These are phyloP conservation scores for Oxyria digyna DNA, from an alignment of 148 eudicot genomes.

Conservation along the genomic window DNA sequence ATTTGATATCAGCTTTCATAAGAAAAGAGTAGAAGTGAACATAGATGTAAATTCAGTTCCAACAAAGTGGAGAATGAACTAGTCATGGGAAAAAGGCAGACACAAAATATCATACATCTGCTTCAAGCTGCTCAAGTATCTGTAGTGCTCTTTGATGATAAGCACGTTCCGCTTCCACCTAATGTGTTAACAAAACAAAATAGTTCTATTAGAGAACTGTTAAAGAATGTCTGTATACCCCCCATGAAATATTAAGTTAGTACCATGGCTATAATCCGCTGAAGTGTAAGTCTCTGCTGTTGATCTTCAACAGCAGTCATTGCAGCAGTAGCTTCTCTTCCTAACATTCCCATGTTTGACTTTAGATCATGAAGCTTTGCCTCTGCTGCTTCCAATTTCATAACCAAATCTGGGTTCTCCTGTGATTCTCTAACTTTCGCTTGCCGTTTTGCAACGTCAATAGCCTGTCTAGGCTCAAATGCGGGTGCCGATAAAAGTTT, in stretches of 20 bases:
- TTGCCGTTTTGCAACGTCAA: slow-evolving; percentile 86
- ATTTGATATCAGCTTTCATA: not conserved
- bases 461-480: slow-evolving; percentile 76
- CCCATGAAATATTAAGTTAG: slow-evolving; percentile 1
- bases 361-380: slow-evolving; percentile 76
- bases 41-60: not conserved
- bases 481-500: slow-evolving; percentile 7
- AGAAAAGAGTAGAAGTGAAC: not conserved
- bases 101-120: slow-evolving; percentile 43
- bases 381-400: slow-evolving; percentile 82
- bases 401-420: slow-evolving; percentile 66
- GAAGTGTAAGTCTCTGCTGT: slow-evolving; percentile 89
- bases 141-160: slow-evolving; percentile 90
- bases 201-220: not conserved
- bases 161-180: slow-evolving; percentile 91
- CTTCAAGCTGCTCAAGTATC: slow-evolving; percentile 86
- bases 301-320: slow-evolving; percentile 99
- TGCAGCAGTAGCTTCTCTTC: slow-evolving; percentile 93
- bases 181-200: slow-evolving; percentile 9
- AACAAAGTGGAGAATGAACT: not conserved
- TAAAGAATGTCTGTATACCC: not conserved
- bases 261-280: slow-evolving; percentile 82
- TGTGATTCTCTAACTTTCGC: slow-evolving; percentile 64
- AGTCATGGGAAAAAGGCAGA: not conserved
- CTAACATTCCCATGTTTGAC: slow-evolving; percentile 65